Base-by-base conservation (phyloP, 1,139 yeast genomes). In the Candida sp. region DNA sequence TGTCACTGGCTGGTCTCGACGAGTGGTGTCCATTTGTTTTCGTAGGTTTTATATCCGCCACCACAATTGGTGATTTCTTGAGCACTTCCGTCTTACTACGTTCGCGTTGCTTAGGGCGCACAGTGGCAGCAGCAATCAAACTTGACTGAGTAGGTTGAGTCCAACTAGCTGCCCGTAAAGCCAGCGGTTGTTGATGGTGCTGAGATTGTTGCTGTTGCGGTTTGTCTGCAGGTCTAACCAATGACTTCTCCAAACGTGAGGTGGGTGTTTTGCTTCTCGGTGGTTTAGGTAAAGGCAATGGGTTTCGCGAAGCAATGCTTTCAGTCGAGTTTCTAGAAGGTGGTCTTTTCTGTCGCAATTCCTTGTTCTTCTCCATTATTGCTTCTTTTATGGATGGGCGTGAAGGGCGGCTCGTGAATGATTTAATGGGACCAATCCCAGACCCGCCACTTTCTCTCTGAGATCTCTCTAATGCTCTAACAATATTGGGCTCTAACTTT, bases 381-480 rank as follows among this genome's bases (percentile, higher is more conserved):
- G 71, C 54, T 40, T 72, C 77, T 48, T 65, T 70, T 11, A 75
- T 60, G 0, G 77, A 71, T 0, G 74, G 69, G 11, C 71, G 59
- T 1, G 65, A 53, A 47, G 49, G 37, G 11, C 46, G 51, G 12
- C 38, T 26, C 4, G 49, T 27, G 23, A 48, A 41, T 9, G 52
- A 38, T 41, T 50, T 51, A 6, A 49, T 41, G 3, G 42, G 48
- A 3, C 41, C 42, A 33, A 48, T 50, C 11, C 51, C 50, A 9
- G 49, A 41, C 11, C 39, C 38, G 2, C 35, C 58, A 54, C 4
- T 90, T 89, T 48, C 48, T 26, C 49, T 43, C 37, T 52, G 81
- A 0, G 86, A 75, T 57, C 85, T 75, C 45, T 73, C 78, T 30
- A 77, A 59, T 0, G 72, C 78, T 50, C 67, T 73, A 1, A 72